Evolutionary conservation across 2,329 filamentous ascomycete species (phyloP).

Genomic region (Hirsutella rhossiliensis): DNA sequence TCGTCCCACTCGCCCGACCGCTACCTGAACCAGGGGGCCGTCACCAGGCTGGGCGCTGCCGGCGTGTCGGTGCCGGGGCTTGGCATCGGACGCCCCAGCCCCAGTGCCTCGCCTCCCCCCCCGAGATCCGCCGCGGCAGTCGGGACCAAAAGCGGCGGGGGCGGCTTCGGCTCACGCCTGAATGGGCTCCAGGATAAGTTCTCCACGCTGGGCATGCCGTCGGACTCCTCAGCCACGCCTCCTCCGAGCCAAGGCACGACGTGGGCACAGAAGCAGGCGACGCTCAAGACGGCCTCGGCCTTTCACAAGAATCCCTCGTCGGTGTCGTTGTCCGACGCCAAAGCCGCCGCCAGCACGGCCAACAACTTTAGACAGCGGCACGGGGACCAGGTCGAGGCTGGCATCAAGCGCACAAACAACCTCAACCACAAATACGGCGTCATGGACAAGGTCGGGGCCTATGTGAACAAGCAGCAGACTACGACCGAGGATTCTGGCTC

Average conservation of each 20-base stretch:
- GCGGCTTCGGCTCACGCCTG: conserved; percentile 29
- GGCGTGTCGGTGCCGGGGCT: conserved; percentile 71
- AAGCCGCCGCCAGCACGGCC: conserved; percentile 44
- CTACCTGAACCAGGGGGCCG: conserved; percentile 41
- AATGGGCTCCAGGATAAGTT: conserved; percentile 60
- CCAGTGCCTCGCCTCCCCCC: not conserved
- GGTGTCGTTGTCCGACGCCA: conserved; percentile 47
- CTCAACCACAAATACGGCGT: conserved; percentile 52
- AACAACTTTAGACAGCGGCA: conserved; percentile 61
- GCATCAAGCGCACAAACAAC: conserved; percentile 42
- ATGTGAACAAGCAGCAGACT: conserved; percentile 9
- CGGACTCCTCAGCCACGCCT: conserved; percentile 8
- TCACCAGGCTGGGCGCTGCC: conserved; percentile 55
- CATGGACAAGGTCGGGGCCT: conserved; percentile 21
- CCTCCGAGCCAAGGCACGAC: conserved; percentile 39
- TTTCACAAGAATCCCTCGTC: conserved; percentile 50
- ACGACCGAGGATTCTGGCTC: not conserved
- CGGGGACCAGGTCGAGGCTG: conserved; percentile 52
- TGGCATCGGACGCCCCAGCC: conserved; percentile 45
- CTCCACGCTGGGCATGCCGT: conserved; percentile 33
- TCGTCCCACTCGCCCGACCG: conserved; percentile 3
- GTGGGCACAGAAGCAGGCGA: conserved; percentile 52
- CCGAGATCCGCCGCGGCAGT: conserved; percentile 4
- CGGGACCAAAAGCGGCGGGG: conserved; percentile 6
- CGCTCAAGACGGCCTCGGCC: conserved; percentile 45